Evolutionary conservation across 2,329 filamentous ascomycete genomes (phyloP).

Genomic region (Diaporthe velutina): DNA sequence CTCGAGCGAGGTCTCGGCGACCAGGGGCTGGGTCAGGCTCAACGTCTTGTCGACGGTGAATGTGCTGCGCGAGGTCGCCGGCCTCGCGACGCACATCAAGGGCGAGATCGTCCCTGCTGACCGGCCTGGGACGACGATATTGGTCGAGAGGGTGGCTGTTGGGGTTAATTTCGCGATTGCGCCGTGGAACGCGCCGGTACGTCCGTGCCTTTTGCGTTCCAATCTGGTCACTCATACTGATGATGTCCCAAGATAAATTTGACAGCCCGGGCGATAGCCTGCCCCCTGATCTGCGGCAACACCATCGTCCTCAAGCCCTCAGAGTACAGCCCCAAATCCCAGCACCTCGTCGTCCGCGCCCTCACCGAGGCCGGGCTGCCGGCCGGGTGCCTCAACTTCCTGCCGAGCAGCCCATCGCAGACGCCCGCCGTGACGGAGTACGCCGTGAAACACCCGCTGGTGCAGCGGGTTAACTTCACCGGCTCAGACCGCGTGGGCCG

Average conservation of each 20-base stretch:
- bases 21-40: constrained; percentile 48
- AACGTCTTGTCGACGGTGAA: constrained; percentile 53
- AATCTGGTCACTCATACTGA: background rate
- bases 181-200: constrained; percentile 68
- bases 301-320: constrained; percentile 74
- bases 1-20: constrained; percentile 50
- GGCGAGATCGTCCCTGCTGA: constrained; percentile 52
- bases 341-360: constrained; percentile 68
- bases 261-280: constrained; percentile 54
- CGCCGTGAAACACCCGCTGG: constrained; percentile 70
- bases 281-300: constrained; percentile 68
- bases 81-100: constrained; percentile 52
- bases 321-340: constrained; percentile 69
- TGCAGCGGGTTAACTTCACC: constrained; percentile 80
- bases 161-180: constrained; percentile 78
- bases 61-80: constrained; percentile 56
- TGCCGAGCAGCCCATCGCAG: constrained; percentile 69
- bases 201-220: background rate
- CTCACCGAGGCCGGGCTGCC: constrained; percentile 76
- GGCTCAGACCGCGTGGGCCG: constrained; percentile 75
- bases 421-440: constrained; percentile 71
- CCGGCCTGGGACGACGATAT: constrained; percentile 64
- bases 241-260: constrained; percentile 40
- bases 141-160: constrained; percentile 76
- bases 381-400: constrained; percentile 72